A percentile compares a stretch with the other conserved stretches of the same genome.
phyloP scores from a whole-genome alignment of 768 basidiomycete genomes.

The Tulasnella sp. region DNA sequence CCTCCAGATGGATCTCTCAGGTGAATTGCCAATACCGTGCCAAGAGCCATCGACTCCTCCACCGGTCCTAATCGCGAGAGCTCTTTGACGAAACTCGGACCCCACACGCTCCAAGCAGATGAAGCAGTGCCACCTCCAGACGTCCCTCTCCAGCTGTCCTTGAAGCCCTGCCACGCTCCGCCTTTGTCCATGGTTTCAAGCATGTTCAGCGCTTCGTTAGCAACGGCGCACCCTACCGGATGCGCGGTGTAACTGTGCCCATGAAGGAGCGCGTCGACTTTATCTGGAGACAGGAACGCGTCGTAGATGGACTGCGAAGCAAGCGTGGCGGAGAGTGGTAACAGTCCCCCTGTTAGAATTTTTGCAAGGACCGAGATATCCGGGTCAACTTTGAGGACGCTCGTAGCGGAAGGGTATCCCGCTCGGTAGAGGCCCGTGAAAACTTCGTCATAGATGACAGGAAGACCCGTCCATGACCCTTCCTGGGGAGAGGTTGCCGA shows the following conservation, averaged over 20 bases:
- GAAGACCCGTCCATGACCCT: conserved; percentile 51
- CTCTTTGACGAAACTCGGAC: conserved; percentile 50
- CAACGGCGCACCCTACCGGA: conserved; percentile 85
- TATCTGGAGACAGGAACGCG: conserved; percentile 62
- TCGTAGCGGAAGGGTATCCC: conserved; percentile 51
- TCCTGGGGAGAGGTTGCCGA: conserved; percentile 21
- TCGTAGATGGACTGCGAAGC: conserved; percentile 69
- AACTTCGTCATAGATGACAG: conserved; percentile 93
- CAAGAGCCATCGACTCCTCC: conserved; percentile 73
- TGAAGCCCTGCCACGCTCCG: conserved; percentile 40
- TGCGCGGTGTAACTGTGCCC: conserved; percentile 96
- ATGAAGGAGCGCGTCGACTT: conserved; percentile 80
- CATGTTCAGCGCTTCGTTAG: conserved; percentile 62
- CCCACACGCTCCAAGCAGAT: conserved; percentile 84
- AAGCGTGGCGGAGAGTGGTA: conserved; percentile 79
- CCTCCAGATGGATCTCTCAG: conserved; percentile 47
- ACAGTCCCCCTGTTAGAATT: conserved; percentile 81
- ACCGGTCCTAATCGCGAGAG: conserved; percentile 47
- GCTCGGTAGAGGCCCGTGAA: conserved; percentile 88
- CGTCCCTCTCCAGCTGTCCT: neutral
- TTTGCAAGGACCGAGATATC: conserved; percentile 92
- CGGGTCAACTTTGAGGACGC: conserved; percentile 60
- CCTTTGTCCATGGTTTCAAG: conserved; percentile 34
- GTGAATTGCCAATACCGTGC: conserved; percentile 73
- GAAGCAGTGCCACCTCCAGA: neutral